phyloP scores from a whole-genome alignment of 1,139 yeast species.

The Saccharomyces hybrid region DNA sequence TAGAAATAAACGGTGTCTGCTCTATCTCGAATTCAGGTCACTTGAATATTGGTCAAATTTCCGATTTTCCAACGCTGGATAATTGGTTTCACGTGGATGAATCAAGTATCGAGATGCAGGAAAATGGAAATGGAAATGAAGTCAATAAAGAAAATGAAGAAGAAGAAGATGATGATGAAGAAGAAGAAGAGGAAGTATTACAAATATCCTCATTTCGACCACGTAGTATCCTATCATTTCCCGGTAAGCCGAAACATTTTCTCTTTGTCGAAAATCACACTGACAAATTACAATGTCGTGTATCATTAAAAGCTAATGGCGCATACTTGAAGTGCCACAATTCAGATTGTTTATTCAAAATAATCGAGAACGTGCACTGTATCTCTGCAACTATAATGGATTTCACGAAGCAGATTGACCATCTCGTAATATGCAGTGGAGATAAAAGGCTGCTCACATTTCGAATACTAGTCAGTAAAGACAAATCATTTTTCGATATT shows the following conservation, averaged over 20 bases:
- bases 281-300: background rate
- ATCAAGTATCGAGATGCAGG: slow-evolving; percentile 1
- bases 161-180: slow-evolving; percentile 12
- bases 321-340: background rate
- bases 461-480: slow-evolving; percentile 14
- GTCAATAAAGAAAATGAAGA: slow-evolving; percentile 11
- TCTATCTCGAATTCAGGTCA: slow-evolving; percentile 22
- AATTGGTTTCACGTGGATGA: slow-evolving; percentile 22
- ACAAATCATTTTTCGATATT: slow-evolving; percentile 26
- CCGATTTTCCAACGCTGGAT: slow-evolving; percentile 14
- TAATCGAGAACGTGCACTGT: slow-evolving; percentile 8
- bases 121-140: slow-evolving; percentile 13
- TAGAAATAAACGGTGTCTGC: slow-evolving; percentile 26
- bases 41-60: slow-evolving; percentile 25
- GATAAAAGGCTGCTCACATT: slow-evolving; percentile 15
- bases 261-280: background rate
- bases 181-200: background rate
- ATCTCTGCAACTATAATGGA: slow-evolving; percentile 12
- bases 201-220: background rate
- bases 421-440: slow-evolving; percentile 40
- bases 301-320: slow-evolving; percentile 1
- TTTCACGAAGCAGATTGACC: slow-evolving; percentile 21
- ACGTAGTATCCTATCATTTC: slow-evolving; percentile 6
- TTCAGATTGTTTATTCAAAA: slow-evolving; percentile 3
- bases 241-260: background rate